Conservation (phyloP, 1,284 basidiomycete species). For the Ceratobasidium sp. region DNA sequence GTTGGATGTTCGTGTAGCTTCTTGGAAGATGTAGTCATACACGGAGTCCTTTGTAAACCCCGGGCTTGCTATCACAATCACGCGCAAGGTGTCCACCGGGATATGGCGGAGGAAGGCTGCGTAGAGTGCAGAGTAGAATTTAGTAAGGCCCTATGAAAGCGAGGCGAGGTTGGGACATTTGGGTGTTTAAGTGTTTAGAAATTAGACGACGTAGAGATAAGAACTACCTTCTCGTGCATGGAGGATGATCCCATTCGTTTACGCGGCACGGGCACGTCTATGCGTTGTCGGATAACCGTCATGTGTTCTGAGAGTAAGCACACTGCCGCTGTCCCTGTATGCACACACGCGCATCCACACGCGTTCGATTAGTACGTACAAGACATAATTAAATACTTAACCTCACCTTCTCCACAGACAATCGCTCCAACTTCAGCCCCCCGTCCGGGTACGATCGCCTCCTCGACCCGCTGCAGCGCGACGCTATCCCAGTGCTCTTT, state of each 20-base stretch:
- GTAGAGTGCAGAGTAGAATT: constrained; percentile 89
- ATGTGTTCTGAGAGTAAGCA: constrained; percentile 97
- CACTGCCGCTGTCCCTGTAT: constrained; percentile 86
- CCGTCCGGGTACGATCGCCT: constrained; percentile 90
- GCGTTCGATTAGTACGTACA: background rate
- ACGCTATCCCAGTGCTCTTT: constrained; percentile 95
- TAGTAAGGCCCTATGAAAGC: constrained; percentile 69
- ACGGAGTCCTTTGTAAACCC: constrained; percentile 96
- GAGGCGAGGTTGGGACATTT: constrained; percentile 4
- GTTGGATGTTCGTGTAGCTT: constrained; percentile 86
- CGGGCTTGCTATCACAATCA: constrained; percentile 95
- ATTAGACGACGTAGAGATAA: too few species aligned
- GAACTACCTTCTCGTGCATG: constrained; percentile 81
- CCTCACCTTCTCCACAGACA: constrained; percentile 89
- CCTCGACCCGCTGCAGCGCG: constrained; percentile 84
- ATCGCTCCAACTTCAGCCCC: constrained; percentile 98
- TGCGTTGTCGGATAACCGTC: constrained; percentile 93
- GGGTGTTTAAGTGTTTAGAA: constrained; percentile 44
- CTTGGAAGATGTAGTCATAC: constrained; percentile 85
- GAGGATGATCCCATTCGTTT: constrained; percentile 88
- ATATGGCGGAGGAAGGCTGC: constrained; percentile 91
- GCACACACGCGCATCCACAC: background rate
- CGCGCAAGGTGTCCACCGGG: constrained; percentile 84
- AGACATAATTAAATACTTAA: background rate
- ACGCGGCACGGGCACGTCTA: constrained; percentile 91